Evolutionary conservation across 2,329 filamentous ascomycete species (phyloP).

Genomic region (Hymenoscyphus scutula): DNA sequence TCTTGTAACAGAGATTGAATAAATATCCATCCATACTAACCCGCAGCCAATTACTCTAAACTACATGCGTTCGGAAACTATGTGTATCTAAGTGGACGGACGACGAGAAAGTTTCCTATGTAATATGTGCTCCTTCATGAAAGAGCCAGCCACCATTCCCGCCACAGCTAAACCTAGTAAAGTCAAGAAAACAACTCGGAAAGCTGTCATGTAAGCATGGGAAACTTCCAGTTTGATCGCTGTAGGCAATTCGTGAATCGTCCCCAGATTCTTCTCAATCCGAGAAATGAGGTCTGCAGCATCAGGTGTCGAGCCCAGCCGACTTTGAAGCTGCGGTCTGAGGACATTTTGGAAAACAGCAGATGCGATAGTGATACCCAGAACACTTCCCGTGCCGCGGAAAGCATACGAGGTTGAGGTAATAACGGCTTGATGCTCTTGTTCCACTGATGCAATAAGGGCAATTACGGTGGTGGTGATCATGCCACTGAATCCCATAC

Average conservation of each 20-base stretch:
- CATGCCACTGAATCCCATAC: conserved; percentile 56
- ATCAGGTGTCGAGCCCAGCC: neutral
- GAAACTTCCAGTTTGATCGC: neutral
- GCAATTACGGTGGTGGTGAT: conserved; percentile 69
- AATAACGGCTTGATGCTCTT: conserved; percentile 67
- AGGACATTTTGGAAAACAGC: conserved; percentile 18
- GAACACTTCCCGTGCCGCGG: conserved; percentile 67
- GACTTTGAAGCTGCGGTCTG: neutral
- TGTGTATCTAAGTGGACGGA: neutral
- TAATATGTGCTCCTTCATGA: conserved; percentile 11
- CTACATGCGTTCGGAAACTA: too few relatives aligned
- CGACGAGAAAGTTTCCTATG: conserved; percentile 4
- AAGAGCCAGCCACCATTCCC: neutral
- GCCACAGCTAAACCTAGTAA: conserved; percentile 6
- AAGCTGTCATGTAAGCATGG: conserved; percentile 8
- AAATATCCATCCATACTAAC: too few relatives aligned
- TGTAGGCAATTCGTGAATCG: conserved; percentile 3
- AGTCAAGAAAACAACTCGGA: conserved; percentile 6
- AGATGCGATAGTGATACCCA: conserved; percentile 50
- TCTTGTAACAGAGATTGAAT: too few relatives aligned
- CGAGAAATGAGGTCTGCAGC: conserved; percentile 1
- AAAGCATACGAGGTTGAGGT: conserved; percentile 78
- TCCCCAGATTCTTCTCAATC: conserved; percentile 6
- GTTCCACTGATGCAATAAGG: conserved; percentile 64
- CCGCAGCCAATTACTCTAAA: too few relatives aligned